These are phyloP conservation scores for Fusarium musae DNA, from an alignment of 2,329 filamentous ascomycete species.

Conservation along the genomic window DNA sequence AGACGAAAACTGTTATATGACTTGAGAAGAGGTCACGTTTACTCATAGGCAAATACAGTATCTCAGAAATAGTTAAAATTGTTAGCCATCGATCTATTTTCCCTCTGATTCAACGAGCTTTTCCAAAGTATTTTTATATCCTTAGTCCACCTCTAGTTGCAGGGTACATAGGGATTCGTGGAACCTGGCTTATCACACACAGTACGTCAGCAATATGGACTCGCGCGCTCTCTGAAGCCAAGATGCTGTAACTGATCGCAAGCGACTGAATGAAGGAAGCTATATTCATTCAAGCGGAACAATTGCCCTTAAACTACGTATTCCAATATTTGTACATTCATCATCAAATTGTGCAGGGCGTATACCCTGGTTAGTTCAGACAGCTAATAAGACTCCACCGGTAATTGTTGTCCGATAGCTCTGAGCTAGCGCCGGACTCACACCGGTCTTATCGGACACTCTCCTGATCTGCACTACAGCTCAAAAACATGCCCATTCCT, in stretches of 20 bases:
- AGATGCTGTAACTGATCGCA: rapidly evolving
- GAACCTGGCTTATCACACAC: too few species aligned
- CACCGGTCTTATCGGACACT: background rate
- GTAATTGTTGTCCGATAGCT: background rate
- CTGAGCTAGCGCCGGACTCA: background rate
- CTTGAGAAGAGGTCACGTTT: rapidly evolving
- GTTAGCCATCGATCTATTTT: rapidly evolving
- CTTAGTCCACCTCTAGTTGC: background rate
- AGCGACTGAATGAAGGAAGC: rapidly evolving
- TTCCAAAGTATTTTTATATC: too few species aligned
- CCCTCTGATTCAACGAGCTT: background rate
- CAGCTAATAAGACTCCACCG: too few species aligned
- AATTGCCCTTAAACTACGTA: rapidly evolving
- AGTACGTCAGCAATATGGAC: rapidly evolving
- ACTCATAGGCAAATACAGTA: background rate
- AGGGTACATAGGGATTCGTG: background rate
- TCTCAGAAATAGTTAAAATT: background rate
- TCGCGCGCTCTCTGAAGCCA: background rate
- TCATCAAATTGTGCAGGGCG: too few species aligned
- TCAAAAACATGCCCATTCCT: background rate
- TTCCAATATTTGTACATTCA: too few species aligned
- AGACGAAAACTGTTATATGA: background rate
- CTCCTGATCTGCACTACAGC: background rate
- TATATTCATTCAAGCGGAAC: too few species aligned
- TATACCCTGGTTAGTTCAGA: too few species aligned